Evolutionary conservation across 2,329 filamentous ascomycete species (phyloP).

Genomic region (Diaporthe vexans): DNA sequence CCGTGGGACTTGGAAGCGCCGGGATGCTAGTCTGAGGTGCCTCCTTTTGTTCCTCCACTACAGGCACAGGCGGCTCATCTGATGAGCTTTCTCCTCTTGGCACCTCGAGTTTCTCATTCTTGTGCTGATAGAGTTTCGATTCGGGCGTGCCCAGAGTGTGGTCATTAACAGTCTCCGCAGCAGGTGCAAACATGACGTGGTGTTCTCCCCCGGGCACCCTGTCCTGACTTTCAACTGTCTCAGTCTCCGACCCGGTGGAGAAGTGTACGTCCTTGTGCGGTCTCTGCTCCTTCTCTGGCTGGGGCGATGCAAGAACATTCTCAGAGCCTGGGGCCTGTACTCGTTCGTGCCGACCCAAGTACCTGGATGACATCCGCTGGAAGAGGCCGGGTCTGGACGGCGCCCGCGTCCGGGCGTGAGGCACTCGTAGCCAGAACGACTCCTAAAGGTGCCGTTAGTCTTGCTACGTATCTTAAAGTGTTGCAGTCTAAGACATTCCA

Average conservation of each 20-base stretch:
- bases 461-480: too few relatives aligned
- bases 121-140: not conserved
- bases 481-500: too few relatives aligned
- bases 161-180: conserved; percentile 40
- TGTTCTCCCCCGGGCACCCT: conserved; percentile 46
- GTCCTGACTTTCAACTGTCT: conserved; percentile 7
- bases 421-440: conserved; percentile 94
- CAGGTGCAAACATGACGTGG: conserved; percentile 71
- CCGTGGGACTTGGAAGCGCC: conserved; percentile 5
- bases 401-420: conserved; percentile 58
- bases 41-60: not conserved
- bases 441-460: conserved; percentile 59
- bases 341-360: conserved; percentile 37
- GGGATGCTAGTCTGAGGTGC: not conserved
- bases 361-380: conserved; percentile 62
- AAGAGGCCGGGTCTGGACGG: conserved; percentile 56
- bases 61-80: not conserved
- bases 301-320: conserved; percentile 24
- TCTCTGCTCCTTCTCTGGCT: conserved; percentile 11
- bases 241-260: conserved; percentile 16
- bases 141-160: not conserved
- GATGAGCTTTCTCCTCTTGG: conserved; percentile 21
- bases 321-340: not conserved
- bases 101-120: conserved; percentile 17
- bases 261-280: conserved; percentile 46